Evolutionary conservation across 1,284 basidiomycete genomes (phyloP).

Genomic region (Phylloporus gajari): DNA sequence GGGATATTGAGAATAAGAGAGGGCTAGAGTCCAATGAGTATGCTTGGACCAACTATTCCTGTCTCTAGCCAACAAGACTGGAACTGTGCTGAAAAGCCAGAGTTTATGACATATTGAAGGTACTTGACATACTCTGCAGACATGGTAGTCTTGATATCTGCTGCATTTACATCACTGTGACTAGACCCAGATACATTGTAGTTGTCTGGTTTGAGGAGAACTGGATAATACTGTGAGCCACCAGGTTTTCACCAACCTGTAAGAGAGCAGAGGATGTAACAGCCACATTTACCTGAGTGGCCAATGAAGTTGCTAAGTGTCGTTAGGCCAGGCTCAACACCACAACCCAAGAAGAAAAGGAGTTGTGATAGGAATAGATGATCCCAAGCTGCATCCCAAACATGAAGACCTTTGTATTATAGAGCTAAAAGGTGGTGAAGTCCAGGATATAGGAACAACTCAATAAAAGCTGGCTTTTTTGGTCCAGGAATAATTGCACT

Average conservation of each 20-base stretch:
- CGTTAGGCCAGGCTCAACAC: neutral
- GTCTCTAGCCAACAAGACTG: neutral
- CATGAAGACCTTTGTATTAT: constrained; percentile 5
- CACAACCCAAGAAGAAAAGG: neutral
- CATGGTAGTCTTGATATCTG: neutral
- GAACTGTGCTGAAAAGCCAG: neutral
- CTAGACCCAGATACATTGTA: constrained; percentile 2
- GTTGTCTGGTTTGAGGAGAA: constrained; percentile 5
- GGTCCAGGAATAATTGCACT: constrained; percentile 14
- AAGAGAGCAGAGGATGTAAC: constrained; percentile 3
- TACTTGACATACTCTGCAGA: neutral
- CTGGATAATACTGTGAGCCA: constrained; percentile 7
- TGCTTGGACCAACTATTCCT: neutral
- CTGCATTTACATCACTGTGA: constrained; percentile 1
- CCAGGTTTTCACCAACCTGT: constrained; percentile 2
- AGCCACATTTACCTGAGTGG: constrained; percentile 7
- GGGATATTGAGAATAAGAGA: neutral
- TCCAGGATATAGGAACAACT: constrained; percentile 7
- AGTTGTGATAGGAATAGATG: neutral
- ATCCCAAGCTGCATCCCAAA: neutral
- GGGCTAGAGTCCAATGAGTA: neutral
- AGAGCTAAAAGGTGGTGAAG: constrained; percentile 13
- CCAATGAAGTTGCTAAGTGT: constrained; percentile 1
- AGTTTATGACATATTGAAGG: neutral
- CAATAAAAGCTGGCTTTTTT: constrained; percentile 10